These are phyloP conservation scores for Lactarius hatsudake DNA, from an alignment of 768 basidiomycete species.

Conservation along the genomic window DNA sequence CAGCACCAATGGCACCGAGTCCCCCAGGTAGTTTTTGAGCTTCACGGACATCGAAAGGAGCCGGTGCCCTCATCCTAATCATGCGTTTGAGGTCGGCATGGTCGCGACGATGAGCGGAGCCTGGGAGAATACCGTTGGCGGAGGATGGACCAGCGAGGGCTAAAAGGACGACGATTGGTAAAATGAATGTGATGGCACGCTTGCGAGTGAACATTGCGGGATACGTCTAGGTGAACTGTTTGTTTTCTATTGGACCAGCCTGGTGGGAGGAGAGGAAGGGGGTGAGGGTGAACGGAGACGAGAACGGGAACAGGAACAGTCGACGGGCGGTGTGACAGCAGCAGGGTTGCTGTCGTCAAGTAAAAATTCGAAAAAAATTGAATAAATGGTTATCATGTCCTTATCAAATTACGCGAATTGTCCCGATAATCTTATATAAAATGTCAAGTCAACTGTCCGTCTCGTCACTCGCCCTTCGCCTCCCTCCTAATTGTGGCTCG, in stretches of 20 bases:
- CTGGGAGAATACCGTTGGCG: constrained; percentile 44
- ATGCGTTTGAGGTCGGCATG: constrained; percentile 61
- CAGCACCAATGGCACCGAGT: constrained; percentile 12
- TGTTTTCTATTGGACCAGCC: constrained; percentile 22
- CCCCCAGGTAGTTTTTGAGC: constrained; percentile 9
- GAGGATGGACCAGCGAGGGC: constrained; percentile 43
- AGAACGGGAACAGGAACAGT: background rate
- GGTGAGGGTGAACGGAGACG: background rate
- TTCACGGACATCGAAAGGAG: constrained; percentile 23
- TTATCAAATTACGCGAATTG: background rate
- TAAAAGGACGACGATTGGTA: constrained; percentile 55
- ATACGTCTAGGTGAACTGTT: constrained; percentile 9
- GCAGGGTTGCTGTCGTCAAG: background rate
- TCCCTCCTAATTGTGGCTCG: constrained; percentile 60
- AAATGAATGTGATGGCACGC: constrained; percentile 61
- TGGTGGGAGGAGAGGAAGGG: background rate
- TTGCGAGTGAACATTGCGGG: constrained; percentile 49
- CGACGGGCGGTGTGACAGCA: too few species aligned
- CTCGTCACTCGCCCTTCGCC: constrained; percentile 2
- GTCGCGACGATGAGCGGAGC: constrained; percentile 45
- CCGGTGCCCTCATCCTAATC: constrained; percentile 59
- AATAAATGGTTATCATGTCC: background rate
- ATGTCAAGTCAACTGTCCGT: background rate
- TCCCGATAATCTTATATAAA: constrained; percentile 2
- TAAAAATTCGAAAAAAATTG: background rate